Evolutionary conservation across 768 basidiomycete genomes (phyloP).

Genomic region (Lactifluus volemus): DNA sequence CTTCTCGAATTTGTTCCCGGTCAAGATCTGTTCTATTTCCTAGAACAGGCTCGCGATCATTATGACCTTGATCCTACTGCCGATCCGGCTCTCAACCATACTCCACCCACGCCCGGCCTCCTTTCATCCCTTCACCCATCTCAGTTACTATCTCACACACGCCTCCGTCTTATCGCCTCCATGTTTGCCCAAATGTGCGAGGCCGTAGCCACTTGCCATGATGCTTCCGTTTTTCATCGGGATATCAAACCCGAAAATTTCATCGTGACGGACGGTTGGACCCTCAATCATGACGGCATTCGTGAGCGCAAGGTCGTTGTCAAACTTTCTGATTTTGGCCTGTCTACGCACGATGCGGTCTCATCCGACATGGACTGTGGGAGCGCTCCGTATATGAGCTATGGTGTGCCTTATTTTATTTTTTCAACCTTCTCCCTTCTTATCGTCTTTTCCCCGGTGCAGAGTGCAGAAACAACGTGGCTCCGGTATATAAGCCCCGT

Average conservation of each 20-base stretch:
- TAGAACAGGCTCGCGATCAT: constrained; percentile 91
- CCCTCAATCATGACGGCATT: constrained; percentile 43
- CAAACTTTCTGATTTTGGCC: constrained; percentile 94
- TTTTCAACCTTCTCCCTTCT: constrained; percentile 14
- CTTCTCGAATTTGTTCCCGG: constrained; percentile 94
- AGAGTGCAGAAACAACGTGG: constrained; percentile 98
- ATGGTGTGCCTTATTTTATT: constrained; percentile 57
- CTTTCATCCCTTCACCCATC: constrained; percentile 66
- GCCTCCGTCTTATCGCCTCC: constrained; percentile 86
- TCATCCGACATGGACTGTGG: constrained; percentile 98
- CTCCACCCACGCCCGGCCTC: constrained; percentile 90
- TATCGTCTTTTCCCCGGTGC: constrained; percentile 10
- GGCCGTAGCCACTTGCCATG: constrained; percentile 91
- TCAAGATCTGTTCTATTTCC: constrained; percentile 96
- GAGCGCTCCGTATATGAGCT: constrained; percentile 98
- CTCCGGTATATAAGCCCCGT: constrained; percentile 87
- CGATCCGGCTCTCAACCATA: constrained; percentile 38
- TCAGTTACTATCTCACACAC: constrained; percentile 76
- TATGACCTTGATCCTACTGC: constrained; percentile 43
- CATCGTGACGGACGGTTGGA: constrained; percentile 80
- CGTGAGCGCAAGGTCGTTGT: constrained; percentile 85
- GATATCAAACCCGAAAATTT: constrained; percentile 99
- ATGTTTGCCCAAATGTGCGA: constrained; percentile 99
- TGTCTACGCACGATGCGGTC: constrained; percentile 82
- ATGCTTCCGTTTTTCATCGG: constrained; percentile 83